Percentiles rank a stretch among this genome's conserved stretches.
These are phyloP conservation scores for Debaryomyces hansenii DNA, from an alignment of 805 yeast genomes.

Conservation along the genomic window DNA sequence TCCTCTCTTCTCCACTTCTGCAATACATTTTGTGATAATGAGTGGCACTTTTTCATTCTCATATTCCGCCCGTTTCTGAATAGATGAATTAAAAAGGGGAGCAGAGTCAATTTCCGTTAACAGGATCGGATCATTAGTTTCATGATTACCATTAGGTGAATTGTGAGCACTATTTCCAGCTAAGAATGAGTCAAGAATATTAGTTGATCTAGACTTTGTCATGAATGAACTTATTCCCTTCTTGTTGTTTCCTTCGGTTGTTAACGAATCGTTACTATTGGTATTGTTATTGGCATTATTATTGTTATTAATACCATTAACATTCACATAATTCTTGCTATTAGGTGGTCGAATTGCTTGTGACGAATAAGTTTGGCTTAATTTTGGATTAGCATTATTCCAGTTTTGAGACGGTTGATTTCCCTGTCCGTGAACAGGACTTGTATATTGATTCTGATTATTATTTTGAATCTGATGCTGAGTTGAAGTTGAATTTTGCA, in stretches of 20 bases:
- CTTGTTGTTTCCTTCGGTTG: slow-evolving; percentile 7
- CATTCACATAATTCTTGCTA: background rate
- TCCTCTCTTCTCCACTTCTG: slow-evolving; percentile 77
- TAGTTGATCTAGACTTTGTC: slow-evolving; percentile 49
- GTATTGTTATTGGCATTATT: background rate
- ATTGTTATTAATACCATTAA: background rate
- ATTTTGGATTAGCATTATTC: slow-evolving; percentile 1
- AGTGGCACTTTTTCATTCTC: slow-evolving; percentile 70
- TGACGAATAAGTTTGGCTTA: slow-evolving; percentile 8
- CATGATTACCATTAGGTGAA: slow-evolving; percentile 4
- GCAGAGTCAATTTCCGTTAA: slow-evolving; percentile 10
- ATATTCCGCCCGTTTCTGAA: slow-evolving; percentile 59
- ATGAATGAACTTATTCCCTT: slow-evolving; percentile 19
- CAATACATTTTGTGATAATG: slow-evolving; percentile 68
- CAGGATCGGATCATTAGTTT: background rate
- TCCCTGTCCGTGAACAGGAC: slow-evolving; percentile 1
- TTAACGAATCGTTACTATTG: background rate
- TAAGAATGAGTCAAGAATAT: slow-evolving; percentile 39
- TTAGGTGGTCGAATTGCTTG: slow-evolving; percentile 7
- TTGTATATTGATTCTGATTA: background rate
- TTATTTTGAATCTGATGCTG: slow-evolving; percentile 2
- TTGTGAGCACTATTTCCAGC: slow-evolving; percentile 12
- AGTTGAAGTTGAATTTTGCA: slow-evolving; percentile 4
- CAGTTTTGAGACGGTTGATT: slow-evolving; percentile 2
- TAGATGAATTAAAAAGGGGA: slow-evolving; percentile 49